Conservation (phyloP, 495 filamentous ascomycete species). For the Penicillium paxilli region DNA sequence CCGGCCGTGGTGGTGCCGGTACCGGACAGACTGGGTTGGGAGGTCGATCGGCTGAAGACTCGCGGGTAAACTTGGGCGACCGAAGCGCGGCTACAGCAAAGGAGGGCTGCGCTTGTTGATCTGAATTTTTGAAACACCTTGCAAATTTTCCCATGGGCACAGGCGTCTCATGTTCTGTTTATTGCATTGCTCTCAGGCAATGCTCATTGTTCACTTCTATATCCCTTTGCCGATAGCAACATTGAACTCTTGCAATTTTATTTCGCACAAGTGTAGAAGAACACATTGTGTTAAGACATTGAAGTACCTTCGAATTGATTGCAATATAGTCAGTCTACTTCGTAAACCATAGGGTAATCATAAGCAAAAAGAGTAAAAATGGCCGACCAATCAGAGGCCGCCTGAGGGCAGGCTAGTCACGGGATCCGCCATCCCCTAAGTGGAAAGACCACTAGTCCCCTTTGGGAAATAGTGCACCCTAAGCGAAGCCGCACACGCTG, state of each 20-base stretch:
- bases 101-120: constrained; percentile 89
- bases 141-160: constrained; percentile 20
- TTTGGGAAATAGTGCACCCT: constrained; percentile 32
- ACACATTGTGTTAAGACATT: no score
- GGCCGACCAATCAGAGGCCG: constrained; percentile 14
- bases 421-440: constrained; percentile 35
- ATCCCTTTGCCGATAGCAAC: constrained; percentile 5
- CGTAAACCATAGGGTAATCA: background rate
- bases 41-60: constrained; percentile 41
- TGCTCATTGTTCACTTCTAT: constrained; percentile 6
- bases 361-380: no score
- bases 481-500: constrained; percentile 46
- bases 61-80: constrained; percentile 47
- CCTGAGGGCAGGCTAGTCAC: constrained; percentile 36
- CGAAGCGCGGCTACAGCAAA: constrained; percentile 61
- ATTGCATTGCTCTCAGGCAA: constrained; percentile 11
- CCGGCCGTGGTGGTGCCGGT: constrained; percentile 64
- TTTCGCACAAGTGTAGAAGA: background rate
- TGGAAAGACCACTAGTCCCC: constrained; percentile 23
- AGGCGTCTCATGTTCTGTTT: constrained; percentile 21
- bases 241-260: background rate
- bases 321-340: background rate
- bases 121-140: constrained; percentile 6
- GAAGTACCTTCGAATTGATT: background rate
- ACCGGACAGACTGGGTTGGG: constrained; percentile 49